Percentiles rank a stretch among this genome's conserved stretches.
These are phyloP conservation scores for Penicillium sp. DNA, from an alignment of 2,329 filamentous ascomycete species.

Conservation along the genomic window DNA sequence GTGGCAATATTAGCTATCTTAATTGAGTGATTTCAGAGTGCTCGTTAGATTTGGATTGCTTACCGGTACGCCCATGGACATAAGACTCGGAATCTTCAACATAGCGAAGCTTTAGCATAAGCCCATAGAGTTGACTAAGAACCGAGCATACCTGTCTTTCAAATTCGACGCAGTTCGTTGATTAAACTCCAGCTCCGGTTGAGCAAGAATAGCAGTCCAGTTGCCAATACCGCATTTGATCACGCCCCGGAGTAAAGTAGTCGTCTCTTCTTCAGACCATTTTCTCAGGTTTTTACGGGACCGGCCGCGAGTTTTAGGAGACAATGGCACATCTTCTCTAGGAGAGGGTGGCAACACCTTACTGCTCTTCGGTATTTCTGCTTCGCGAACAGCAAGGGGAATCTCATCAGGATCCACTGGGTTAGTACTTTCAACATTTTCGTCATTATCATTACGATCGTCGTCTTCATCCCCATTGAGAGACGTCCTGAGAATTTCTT, in stretches of 20 bases:
- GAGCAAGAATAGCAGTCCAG: constrained; percentile 63
- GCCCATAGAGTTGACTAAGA: constrained; percentile 3
- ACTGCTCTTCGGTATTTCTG: constrained; percentile 5
- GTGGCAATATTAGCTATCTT: constrained; percentile 4
- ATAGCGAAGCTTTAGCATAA: constrained; percentile 22
- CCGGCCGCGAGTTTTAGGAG: constrained; percentile 38
- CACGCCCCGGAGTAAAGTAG: constrained; percentile 58
- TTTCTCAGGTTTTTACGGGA: constrained; percentile 52
- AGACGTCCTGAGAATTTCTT: constrained; percentile 36
- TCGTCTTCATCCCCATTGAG: constrained; percentile 21
- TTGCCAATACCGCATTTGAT: constrained; percentile 62
- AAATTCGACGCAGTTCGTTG: constrained; percentile 61
- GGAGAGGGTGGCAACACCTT: constrained; percentile 6
- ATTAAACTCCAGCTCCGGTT: constrained; percentile 58
- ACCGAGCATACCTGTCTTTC: constrained; percentile 55
- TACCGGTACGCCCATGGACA: constrained; percentile 51
- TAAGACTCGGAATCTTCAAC: constrained; percentile 53
- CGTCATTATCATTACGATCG: constrained; percentile 19
- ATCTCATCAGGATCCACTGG: constrained; percentile 6
- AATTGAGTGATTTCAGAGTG: not conserved
- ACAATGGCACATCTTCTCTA: constrained; percentile 27
- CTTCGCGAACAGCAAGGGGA: constrained; percentile 7
- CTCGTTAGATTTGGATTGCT: constrained; percentile 2
- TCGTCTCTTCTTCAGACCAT: constrained; percentile 64
- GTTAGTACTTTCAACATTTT: constrained; percentile 12